A percentile compares a stretch with the other conserved stretches of the same genome.
Evolutionary conservation across 2,329 filamentous ascomycete genomes (phyloP).

Genomic region (Sarocladium strictum): DNA sequence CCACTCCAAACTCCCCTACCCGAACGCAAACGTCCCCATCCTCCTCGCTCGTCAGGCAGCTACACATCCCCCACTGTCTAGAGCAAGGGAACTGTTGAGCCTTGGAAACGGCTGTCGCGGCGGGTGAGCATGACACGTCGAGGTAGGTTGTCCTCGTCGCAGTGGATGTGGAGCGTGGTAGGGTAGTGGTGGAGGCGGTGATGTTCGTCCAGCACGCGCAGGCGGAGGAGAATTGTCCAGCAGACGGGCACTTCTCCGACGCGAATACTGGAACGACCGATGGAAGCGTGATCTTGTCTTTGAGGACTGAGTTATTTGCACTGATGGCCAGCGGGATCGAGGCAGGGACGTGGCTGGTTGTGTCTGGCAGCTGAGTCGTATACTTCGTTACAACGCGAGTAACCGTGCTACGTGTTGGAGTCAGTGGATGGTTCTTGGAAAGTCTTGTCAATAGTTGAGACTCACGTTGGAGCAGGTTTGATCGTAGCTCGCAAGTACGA

Average conservation of each 20-base stretch:
- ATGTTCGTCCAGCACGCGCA: conserved; percentile 15
- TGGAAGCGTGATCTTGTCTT: conserved; percentile 5
- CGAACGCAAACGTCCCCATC: conserved; percentile 14
- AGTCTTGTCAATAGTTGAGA: neutral
- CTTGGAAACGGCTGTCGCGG: conserved; percentile 12
- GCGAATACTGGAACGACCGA: conserved; percentile 12
- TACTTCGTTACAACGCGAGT: conserved; percentile 14
- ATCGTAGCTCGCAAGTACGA: conserved; percentile 13
- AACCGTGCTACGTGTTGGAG: conserved; percentile 12
- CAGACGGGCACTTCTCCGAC: conserved; percentile 8
- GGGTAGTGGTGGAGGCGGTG: conserved; percentile 12
- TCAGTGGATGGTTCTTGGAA: too few species aligned
- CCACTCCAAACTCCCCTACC: conserved; percentile 9
- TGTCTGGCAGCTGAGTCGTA: conserved; percentile 5
- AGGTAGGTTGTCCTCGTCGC: conserved; percentile 12
- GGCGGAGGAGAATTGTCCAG: conserved; percentile 15
- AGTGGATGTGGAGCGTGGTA: conserved; percentile 13
- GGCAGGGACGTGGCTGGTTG: neutral
- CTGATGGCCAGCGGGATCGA: neutral
- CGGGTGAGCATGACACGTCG: conserved; percentile 13
- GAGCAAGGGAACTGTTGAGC: conserved; percentile 15
- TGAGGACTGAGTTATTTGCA: neutral
- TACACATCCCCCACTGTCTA: conserved; percentile 13
- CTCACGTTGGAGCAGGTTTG: conserved; percentile 13
- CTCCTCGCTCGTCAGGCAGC: conserved; percentile 13